Base-by-base conservation (phyloP, 768 basidiomycete genomes). In the Boletus bicolor region DNA sequence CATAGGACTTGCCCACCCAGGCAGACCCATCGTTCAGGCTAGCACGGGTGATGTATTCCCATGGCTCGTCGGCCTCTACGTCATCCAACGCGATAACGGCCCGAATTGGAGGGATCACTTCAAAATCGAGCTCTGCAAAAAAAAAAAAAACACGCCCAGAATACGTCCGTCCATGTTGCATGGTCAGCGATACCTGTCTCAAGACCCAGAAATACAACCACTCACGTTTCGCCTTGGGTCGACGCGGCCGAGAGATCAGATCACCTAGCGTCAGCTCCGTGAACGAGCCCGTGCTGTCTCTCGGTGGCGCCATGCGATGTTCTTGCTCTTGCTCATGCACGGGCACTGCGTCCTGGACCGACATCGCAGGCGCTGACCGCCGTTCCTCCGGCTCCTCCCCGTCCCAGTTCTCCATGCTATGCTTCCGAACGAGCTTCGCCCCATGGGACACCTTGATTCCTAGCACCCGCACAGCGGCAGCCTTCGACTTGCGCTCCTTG, bases 1-100 rank as follows among this genome's bases (percentile, higher is more conserved):
- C 70, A 44, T 71, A 71, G 9, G 70, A 72, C 53, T 70, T 65
- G 53, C 64, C 68, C 65, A 63, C 66, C 68, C 69, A 70, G 43
- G 60, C 49, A 42, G 65, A 55, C 8, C 66, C 68, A 11, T 72
- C 68, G 35, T 57, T 53, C 34, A 69, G 10, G 44, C 67, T 65
- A 9, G 69, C 57, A 26, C 68, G 68, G 45, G 69, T 63, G 17
- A 71, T 37, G 47, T 73, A 72, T 36, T 71, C 71, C 70, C 70
- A 71, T 21, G 65, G 58, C 26, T 71, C 70, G 21, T 73, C 65
- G 6, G 46, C 44, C 11, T 71, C 69, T 1, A 41, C 50, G 37
- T 71, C 70, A 15, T 71, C 70, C 57, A 73, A 59, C 42, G 58
- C 70, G 44, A 71, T 71, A 51, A 71, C 70, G 12, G 67, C 38